A percentile compares a stretch with the other conserved stretches of the same genome.
These are phyloP conservation scores for Clathrus columnatus DNA, from an alignment of 768 basidiomycete genomes.

Conservation along the genomic window DNA sequence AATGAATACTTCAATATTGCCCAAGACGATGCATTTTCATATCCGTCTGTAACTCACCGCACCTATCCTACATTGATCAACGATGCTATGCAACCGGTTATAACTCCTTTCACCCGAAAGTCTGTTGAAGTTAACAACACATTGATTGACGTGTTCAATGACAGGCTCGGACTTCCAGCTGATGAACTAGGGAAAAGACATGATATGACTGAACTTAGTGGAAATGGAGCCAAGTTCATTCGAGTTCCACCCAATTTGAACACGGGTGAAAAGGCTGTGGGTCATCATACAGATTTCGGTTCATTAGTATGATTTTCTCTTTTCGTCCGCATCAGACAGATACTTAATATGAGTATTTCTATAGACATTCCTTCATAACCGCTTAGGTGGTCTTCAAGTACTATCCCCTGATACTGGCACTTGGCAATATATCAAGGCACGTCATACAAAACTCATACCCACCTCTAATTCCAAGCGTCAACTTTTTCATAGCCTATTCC, in stretches of 20 bases:
- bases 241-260: conserved; percentile 32
- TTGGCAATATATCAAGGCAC: conserved; percentile 38
- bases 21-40: conserved; percentile 63
- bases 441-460: too few relatives aligned
- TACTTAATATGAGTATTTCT: background rate
- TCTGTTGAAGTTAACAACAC: conserved; percentile 48
- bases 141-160: conserved; percentile 48
- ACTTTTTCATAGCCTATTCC: conserved; percentile 40
- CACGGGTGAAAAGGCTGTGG: conserved; percentile 33
- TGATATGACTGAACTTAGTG: conserved; percentile 36
- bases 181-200: conserved; percentile 41
- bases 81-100: conserved; percentile 51
- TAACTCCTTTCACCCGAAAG: conserved; percentile 46
- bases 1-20: conserved; percentile 51
- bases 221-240: conserved; percentile 50
- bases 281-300: conserved; percentile 69
- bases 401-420: conserved; percentile 28
- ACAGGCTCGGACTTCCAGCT: conserved; percentile 41
- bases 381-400: conserved; percentile 38
- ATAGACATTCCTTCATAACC: conserved; percentile 33
- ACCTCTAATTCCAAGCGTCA: too few relatives aligned
- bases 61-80: conserved; percentile 49
- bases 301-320: conserved; percentile 42
- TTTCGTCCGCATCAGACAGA: too few relatives aligned
- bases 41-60: conserved; percentile 42